Evolutionary conservation across 2,329 filamentous ascomycete genomes (phyloP).

Genomic region (Colletotrichum orchidophilum): DNA sequence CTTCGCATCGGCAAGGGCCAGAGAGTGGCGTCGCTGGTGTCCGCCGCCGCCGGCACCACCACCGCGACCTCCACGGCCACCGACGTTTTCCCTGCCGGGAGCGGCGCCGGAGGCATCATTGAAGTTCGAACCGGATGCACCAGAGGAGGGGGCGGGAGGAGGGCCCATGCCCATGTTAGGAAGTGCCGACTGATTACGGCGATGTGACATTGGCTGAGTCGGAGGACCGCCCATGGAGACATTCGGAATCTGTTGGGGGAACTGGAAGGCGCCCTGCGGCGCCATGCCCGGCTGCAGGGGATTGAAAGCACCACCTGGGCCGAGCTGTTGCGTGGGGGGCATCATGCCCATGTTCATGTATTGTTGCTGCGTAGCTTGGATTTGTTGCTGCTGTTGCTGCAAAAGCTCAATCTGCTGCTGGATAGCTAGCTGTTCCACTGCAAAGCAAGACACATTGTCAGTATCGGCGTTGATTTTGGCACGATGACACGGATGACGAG

Average conservation of each 20-base stretch:
- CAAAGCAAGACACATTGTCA: slow-evolving; percentile 37
- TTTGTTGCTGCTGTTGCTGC: slow-evolving; percentile 97
- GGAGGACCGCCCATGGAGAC: slow-evolving; percentile 76
- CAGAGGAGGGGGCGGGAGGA: slow-evolving; percentile 90
- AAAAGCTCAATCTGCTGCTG: slow-evolving; percentile 98
- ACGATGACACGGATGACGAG: neutral
- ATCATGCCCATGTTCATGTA: slow-evolving; percentile 98
- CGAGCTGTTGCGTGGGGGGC: slow-evolving; percentile 80
- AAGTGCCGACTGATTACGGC: slow-evolving; percentile 96
- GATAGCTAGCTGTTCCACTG: slow-evolving; percentile 97
- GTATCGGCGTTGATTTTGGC: slow-evolving; percentile 15
- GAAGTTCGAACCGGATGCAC: slow-evolving; percentile 81
- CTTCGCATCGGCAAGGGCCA: slow-evolving; percentile 94
- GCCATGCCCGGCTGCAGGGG: slow-evolving; percentile 83
- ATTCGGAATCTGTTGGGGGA: slow-evolving; percentile 79
- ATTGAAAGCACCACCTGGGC: slow-evolving; percentile 76
- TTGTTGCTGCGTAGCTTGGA: slow-evolving; percentile 95
- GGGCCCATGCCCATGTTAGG: slow-evolving; percentile 91
- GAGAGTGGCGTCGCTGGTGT: slow-evolving; percentile 94
- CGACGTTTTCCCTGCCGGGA: slow-evolving; percentile 72
- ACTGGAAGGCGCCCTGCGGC: slow-evolving; percentile 87
- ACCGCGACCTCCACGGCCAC: slow-evolving; percentile 76
- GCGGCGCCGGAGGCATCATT: slow-evolving; percentile 76
- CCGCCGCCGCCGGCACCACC: slow-evolving; percentile 72
- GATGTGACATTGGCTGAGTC: slow-evolving; percentile 84